These are phyloP conservation scores for Oidiodendron maius DNA, from an alignment of 495 filamentous ascomycete genomes.

Conservation along the genomic window DNA sequence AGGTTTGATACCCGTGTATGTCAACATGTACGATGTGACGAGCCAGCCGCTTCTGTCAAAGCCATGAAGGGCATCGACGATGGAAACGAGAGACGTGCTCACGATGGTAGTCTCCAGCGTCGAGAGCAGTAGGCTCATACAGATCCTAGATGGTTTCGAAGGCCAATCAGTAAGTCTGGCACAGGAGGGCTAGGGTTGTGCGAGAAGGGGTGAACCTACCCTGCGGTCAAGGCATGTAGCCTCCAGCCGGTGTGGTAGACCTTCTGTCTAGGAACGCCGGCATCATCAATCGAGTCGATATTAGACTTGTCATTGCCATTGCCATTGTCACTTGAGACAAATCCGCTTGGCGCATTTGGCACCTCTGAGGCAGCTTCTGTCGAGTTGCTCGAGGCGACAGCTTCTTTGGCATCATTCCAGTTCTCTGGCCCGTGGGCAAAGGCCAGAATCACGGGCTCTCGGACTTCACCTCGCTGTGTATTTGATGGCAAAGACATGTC, in stretches of 20 bases:
- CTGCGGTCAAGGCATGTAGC: constrained; percentile 5
- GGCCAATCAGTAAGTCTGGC: constrained; percentile 2
- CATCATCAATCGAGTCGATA: constrained; percentile 1
- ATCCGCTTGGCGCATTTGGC: not conserved
- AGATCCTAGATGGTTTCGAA: no score
- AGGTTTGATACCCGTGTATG: constrained; percentile 47
- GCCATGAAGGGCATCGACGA: constrained; percentile 41
- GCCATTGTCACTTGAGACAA: constrained; percentile 2
- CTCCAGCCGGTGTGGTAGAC: no score
- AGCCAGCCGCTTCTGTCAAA: constrained; percentile 49
- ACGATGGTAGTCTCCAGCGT: constrained; percentile 53
- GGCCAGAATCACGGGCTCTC: not conserved
- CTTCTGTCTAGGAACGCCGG: constrained; percentile 8
- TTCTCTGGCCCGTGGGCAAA: not conserved
- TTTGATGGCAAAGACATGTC: constrained; percentile 2
- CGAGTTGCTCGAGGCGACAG: constrained; percentile 5
- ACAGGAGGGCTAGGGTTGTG: not conserved
- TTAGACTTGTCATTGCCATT: constrained; percentile 3
- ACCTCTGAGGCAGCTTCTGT: constrained; percentile 1
- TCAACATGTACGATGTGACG: constrained; percentile 50
- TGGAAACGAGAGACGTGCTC: constrained; percentile 51
- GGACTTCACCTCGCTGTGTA: constrained; percentile 1
- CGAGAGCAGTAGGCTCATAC: constrained; percentile 42
- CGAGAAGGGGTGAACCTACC: constrained; percentile 3
- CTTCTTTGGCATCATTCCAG: constrained; percentile 1